These are phyloP conservation scores for Cardamine chenopodiifolia DNA, from an alignment of 345 rosid species.

Conservation along the genomic window DNA sequence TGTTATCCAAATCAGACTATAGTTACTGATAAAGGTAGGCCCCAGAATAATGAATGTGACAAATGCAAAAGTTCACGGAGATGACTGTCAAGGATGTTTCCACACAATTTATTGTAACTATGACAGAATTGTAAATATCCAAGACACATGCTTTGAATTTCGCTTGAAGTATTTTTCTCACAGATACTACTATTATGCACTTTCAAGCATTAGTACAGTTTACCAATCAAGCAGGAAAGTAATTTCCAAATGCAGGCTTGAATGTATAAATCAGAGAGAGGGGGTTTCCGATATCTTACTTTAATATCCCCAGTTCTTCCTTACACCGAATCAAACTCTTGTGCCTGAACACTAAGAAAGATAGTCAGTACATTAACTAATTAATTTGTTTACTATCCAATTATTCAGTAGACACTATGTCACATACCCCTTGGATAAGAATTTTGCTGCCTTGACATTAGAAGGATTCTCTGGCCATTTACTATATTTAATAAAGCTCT, in stretches of 20 bases:
- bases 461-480: conserved; percentile 91
- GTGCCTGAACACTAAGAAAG: conserved; percentile 62
- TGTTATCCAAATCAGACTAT: neutral
- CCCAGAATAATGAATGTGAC: conserved; percentile 9
- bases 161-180: conserved; percentile 15
- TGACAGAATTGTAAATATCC: neutral
- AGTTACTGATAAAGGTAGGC: conserved; percentile 6
- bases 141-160: conserved; percentile 15
- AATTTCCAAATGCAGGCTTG: conserved; percentile 11
- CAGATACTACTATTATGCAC: conserved; percentile 16
- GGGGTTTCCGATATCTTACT: conserved; percentile 53
- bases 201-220: conserved; percentile 17
- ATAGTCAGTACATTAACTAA: neutral
- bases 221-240: conserved; percentile 19
- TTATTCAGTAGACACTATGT: conserved; percentile 19
- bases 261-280: conserved; percentile 22
- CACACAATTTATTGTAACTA: conserved; percentile 10
- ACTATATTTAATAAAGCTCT: conserved; percentile 88
- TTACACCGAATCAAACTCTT: conserved; percentile 62
- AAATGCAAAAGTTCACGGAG: conserved; percentile 25
- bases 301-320: conserved; percentile 60
- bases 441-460: conserved; percentile 83
- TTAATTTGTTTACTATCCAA: neutral
- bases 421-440: conserved; percentile 80
- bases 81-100: conserved; percentile 2